phyloP scores from a whole-genome alignment of 179 eudicot species.

The Beta lomatogona region DNA sequence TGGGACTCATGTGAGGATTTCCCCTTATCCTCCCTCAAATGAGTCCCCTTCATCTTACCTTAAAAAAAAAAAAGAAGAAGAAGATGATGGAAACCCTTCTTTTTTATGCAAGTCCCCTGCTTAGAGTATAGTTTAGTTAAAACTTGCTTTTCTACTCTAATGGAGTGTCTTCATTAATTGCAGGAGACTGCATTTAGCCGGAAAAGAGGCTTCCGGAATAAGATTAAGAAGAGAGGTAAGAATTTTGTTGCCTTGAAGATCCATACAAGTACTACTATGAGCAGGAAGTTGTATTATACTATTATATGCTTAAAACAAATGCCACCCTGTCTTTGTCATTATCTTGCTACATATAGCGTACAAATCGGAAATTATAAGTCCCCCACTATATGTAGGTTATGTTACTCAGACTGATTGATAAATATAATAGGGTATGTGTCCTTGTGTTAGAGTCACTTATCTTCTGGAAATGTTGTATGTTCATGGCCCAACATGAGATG shows the following conservation, averaged over 20 bases:
- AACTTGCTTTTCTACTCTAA: not conserved
- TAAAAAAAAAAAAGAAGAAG: no score
- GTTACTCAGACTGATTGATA: not conserved
- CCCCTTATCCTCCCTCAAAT: no score
- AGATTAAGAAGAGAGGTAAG: conserved; percentile 74
- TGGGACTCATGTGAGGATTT: no score
- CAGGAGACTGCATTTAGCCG: conserved; percentile 99
- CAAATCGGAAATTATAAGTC: not conserved
- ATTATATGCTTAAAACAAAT: not conserved
- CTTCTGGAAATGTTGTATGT: not conserved
- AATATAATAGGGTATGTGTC: not conserved
- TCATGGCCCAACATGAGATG: not conserved
- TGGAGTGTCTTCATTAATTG: conserved; percentile 23
- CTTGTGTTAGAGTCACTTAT: not conserved
- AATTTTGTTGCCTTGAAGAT: not conserved
- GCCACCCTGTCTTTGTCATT: not conserved
- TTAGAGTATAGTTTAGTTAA: not conserved
- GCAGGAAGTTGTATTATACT: not conserved
- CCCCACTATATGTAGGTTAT: not conserved
- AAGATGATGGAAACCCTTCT: not conserved
- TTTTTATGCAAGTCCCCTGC: not conserved
- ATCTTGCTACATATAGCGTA: not conserved
- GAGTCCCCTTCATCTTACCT: no score
- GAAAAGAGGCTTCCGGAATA: conserved; percentile 92
- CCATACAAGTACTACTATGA: not conserved